Percentiles rank a stretch among this genome's conserved stretches.
phyloP scores from a whole-genome alignment of 2,329 filamentous ascomycete species.

The Ophiocordyceps robertsii region DNA sequence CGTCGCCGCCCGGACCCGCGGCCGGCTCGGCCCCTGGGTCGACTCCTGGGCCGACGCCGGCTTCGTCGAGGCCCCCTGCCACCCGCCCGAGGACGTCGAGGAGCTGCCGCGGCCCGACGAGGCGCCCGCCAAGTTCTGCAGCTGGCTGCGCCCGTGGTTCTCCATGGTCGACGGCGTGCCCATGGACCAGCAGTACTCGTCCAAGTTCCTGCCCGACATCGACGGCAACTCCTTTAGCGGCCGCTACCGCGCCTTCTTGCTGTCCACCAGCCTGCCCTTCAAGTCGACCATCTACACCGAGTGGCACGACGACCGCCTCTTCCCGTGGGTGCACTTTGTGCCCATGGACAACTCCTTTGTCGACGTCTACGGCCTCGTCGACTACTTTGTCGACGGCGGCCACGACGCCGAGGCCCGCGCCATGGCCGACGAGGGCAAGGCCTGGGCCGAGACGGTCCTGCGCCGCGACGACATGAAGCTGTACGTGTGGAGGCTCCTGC shows the following conservation, averaged over 20 bases:
- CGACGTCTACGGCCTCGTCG: constrained; percentile 52
- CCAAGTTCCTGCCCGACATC: constrained; percentile 56
- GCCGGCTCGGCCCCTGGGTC: constrained; percentile 27
- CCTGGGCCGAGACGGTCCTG: constrained; percentile 49
- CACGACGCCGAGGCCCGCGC: constrained; percentile 40
- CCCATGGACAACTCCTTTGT: constrained; percentile 56
- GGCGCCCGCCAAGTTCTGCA: background rate
- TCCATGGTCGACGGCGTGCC: constrained; percentile 15
- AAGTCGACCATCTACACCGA: constrained; percentile 62
- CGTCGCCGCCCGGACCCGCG: constrained; percentile 18
- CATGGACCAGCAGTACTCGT: constrained; percentile 34
- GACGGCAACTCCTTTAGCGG: constrained; percentile 56
- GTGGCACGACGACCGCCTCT: constrained; percentile 59
- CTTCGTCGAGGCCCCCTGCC: constrained; percentile 26
- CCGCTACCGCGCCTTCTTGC: constrained; percentile 49
- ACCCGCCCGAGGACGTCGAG: constrained; percentile 1
- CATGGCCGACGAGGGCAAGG: constrained; percentile 45
- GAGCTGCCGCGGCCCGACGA: background rate
- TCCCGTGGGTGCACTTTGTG: constrained; percentile 60
- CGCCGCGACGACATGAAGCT: constrained; percentile 53
- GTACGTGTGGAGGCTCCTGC: constrained; percentile 47
- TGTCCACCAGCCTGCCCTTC: constrained; percentile 50
- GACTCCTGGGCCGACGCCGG: constrained; percentile 26
- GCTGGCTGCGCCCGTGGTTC: background rate
- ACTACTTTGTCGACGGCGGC: constrained; percentile 45